A percentile compares a stretch with the other conserved stretches of the same genome.
Conservation (phyloP, 257 asterid genomes). For the Nicotiana tomentosiformis region DNA sequence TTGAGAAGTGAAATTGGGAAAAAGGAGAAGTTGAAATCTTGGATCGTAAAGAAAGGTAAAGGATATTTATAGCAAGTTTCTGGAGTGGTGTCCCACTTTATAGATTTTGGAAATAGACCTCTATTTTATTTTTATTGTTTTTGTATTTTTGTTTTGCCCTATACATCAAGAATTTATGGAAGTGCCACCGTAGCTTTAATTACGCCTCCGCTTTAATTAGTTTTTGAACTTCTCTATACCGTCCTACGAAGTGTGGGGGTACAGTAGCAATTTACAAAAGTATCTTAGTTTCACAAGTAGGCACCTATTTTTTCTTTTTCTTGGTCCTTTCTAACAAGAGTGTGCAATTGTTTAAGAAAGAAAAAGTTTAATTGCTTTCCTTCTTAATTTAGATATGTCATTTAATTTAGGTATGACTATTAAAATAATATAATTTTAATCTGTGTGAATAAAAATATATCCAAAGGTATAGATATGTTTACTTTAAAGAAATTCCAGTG, state of each 20-base stretch:
- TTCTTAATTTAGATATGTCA: not conserved
- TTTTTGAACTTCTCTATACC: not conserved
- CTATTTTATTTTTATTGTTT: not conserved
- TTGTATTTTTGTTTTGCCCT: not conserved
- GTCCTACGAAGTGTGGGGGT: not conserved
- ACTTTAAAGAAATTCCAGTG: not conserved
- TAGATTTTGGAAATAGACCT: slow-evolving; percentile 23
- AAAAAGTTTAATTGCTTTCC: not conserved
- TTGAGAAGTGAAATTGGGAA: slow-evolving; percentile 9
- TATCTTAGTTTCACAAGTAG: not conserved
- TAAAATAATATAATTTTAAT: not conserved
- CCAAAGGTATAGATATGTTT: not conserved
- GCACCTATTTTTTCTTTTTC: not conserved
- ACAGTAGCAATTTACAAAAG: not conserved
- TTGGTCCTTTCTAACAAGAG: not conserved
- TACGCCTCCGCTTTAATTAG: not conserved
- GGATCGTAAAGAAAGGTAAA: slow-evolving; percentile 11
- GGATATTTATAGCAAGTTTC: slow-evolving; percentile 40
- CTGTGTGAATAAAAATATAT: not conserved
- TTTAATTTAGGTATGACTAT: not conserved
- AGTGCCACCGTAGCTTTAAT: slow-evolving; percentile 24
- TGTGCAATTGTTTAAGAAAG: not conserved
- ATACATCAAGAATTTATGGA: slow-evolving; percentile 1
- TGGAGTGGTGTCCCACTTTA: slow-evolving; percentile 39
- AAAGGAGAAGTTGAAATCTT: slow-evolving; percentile 21